Percentiles rank a stretch among this genome's conserved stretches.
phyloP scores from a whole-genome alignment of 129 eudicot genomes.

The Tanacetum coccineum region DNA sequence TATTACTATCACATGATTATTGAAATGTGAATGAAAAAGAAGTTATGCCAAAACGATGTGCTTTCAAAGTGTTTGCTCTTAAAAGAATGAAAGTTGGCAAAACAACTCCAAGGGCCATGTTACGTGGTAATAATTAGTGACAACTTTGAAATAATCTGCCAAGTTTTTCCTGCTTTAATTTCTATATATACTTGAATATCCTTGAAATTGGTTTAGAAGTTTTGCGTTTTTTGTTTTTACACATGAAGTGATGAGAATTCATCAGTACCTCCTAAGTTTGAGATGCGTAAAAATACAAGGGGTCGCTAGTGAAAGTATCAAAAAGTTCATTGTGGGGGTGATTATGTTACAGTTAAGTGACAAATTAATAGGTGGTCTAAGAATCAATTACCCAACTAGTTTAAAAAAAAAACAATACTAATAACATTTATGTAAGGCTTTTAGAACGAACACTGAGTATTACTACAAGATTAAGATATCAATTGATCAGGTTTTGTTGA shows the following conservation, averaged over 20 bases:
- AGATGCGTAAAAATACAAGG: constrained; percentile 8
- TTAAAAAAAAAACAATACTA: no score
- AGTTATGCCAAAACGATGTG: background rate
- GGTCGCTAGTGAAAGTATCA: no score
- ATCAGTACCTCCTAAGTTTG: constrained; percentile 8
- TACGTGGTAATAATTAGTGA: constrained; percentile 5
- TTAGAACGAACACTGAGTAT: no score
- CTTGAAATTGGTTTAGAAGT: background rate
- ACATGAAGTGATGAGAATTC: background rate
- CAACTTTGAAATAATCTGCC: background rate
- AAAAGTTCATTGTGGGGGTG: no score
- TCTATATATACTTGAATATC: background rate
- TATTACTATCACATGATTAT: background rate
- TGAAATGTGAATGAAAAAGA: background rate
- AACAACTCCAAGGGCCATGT: background rate
- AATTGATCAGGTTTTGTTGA: no score
- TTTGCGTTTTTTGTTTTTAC: background rate
- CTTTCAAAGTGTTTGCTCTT: constrained; percentile 2
- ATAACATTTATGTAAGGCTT: no score
- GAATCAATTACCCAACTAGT: no score
- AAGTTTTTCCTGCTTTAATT: background rate
- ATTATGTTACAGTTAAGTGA: no score
- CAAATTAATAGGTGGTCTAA: no score
- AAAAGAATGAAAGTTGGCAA: background rate
- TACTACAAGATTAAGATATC: no score